A percentile compares a stretch with the other conserved stretches of the same genome.
phyloP scores from a whole-genome alignment of 495 filamentous ascomycete species.

The Cudoniella acicularis region DNA sequence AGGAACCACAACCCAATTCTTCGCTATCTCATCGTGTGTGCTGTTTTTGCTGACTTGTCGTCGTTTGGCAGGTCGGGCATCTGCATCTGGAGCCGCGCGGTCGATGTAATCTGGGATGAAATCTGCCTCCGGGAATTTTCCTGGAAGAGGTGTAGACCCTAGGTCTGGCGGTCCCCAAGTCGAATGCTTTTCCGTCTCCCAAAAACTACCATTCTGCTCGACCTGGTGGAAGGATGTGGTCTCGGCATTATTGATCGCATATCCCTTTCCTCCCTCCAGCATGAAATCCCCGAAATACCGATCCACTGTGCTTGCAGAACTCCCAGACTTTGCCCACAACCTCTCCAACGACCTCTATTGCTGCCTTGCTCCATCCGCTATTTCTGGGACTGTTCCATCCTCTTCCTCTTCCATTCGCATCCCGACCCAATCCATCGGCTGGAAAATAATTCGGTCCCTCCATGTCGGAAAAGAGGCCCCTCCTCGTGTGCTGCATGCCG shows the following conservation, averaged over 20 bases:
- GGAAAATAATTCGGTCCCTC: slow-evolving; percentile 21
- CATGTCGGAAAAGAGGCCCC: slow-evolving; percentile 11
- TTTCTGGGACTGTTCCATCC: slow-evolving; percentile 14
- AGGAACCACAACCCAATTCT: slow-evolving; percentile 74
- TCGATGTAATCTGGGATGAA: slow-evolving; percentile 34
- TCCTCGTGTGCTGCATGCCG: slow-evolving; percentile 27
- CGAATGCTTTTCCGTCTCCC: slow-evolving; percentile 3
- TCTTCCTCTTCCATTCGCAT: slow-evolving; percentile 18
- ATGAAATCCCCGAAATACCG: slow-evolving; percentile 77
- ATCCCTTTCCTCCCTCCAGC: slow-evolving; percentile 76
- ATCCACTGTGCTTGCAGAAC: slow-evolving; percentile 60
- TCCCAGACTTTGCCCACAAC: slow-evolving; percentile 78
- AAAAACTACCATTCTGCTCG: slow-evolving; percentile 10
- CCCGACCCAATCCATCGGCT: slow-evolving; percentile 29
- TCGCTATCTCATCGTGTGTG: slow-evolving; percentile 46
- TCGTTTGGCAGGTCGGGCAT: slow-evolving; percentile 46
- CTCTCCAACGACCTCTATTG: slow-evolving; percentile 41
- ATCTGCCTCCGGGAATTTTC: slow-evolving; percentile 39
- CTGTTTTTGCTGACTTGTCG: slow-evolving; percentile 42
- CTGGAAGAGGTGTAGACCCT: slow-evolving; percentile 34
- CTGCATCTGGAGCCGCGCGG: slow-evolving; percentile 38
- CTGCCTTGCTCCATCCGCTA: slow-evolving; percentile 42
- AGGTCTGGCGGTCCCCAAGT: background rate
- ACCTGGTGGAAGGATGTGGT: background rate
- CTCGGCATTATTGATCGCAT: slow-evolving; percentile 29